A percentile compares a stretch with the other conserved stretches of the same genome.
Conservation (phyloP, 805 yeast species). For the Kluyveromyces dobzhanskii region DNA sequence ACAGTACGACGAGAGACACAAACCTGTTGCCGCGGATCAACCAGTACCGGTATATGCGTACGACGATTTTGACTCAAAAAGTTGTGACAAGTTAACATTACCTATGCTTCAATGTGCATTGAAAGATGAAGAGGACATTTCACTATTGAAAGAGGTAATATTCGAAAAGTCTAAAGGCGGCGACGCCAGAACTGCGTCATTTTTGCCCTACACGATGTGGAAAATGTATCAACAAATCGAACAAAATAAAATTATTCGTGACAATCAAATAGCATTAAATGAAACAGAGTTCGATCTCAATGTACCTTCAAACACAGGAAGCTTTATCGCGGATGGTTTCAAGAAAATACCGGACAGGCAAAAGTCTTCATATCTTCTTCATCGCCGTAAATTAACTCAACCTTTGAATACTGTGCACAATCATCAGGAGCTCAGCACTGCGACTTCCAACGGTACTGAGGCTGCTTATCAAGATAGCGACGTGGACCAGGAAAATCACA, state of each 20-base stretch:
- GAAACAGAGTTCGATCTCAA: conserved; percentile 20
- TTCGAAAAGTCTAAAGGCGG: conserved; percentile 8
- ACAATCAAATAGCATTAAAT: conserved; percentile 18
- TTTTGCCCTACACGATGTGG: conserved; percentile 20
- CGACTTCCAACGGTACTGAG: conserved; percentile 23
- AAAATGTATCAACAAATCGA: conserved; percentile 13
- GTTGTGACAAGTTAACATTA: conserved; percentile 22
- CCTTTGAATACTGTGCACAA: conserved; percentile 68
- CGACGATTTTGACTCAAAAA: conserved; percentile 10
- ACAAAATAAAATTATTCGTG: conserved; percentile 7
- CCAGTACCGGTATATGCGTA: conserved; percentile 54
- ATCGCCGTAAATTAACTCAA: conserved; percentile 56
- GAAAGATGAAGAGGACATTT: conserved; percentile 69
- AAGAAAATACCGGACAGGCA: conserved; percentile 61
- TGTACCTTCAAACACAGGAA: conserved; percentile 42
- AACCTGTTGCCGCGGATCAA: conserved; percentile 38
- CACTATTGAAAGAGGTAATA: conserved; percentile 41
- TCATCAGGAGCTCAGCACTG: conserved; percentile 40
- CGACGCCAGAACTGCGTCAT: neutral
- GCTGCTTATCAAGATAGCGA: neutral
- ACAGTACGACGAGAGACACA: conserved; percentile 31
- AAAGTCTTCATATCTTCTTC: conserved; percentile 74
- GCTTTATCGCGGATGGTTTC: conserved; percentile 69
- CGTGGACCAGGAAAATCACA: conserved; percentile 11
- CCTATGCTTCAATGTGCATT: conserved; percentile 43